phyloP scores from a whole-genome alignment of 1,284 basidiomycete genomes.

The Ganoderma lucidum region DNA sequence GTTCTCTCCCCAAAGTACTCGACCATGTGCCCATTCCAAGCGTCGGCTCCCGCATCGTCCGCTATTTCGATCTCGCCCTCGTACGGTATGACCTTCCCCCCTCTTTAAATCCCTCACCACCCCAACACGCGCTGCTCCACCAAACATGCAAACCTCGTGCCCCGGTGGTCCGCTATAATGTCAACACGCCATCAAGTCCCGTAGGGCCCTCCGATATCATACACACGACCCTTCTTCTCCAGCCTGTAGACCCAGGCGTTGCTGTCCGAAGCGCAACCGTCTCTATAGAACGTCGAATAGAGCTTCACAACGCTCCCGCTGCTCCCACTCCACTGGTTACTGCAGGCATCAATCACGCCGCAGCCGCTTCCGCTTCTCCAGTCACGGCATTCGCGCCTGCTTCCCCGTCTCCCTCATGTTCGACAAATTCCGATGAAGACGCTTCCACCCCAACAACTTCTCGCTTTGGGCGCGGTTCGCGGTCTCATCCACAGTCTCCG shows the following conservation, averaged over 20 bases:
- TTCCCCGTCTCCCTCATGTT: conserved; percentile 19
- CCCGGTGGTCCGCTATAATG: conserved; percentile 46
- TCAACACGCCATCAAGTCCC: conserved; percentile 46
- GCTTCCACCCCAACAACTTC: conserved; percentile 27
- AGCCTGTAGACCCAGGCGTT: conserved; percentile 44
- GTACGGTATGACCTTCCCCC: conserved; percentile 63
- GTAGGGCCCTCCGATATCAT: conserved; percentile 51
- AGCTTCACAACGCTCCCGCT: conserved; percentile 41
- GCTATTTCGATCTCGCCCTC: conserved; percentile 72
- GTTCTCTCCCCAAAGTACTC: conserved; percentile 55
- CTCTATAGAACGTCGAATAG: conserved; percentile 50
- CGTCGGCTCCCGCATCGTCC: conserved; percentile 71
- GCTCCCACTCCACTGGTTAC: conserved; percentile 33
- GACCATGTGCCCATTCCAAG: conserved; percentile 69
- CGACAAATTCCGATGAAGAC: conserved; percentile 22
- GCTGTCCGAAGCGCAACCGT: conserved; percentile 45
- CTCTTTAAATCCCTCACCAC: conserved; percentile 37
- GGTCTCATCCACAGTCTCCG: conserved; percentile 25
- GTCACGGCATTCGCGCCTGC: conserved; percentile 22
- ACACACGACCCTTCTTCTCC: conserved; percentile 46
- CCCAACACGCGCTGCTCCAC: conserved; percentile 32
- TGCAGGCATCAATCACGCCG: conserved; percentile 36
- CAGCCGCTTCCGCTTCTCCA: conserved; percentile 38
- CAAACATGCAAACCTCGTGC: conserved; percentile 42
- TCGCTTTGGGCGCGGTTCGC: conserved; percentile 11